phyloP scores from a whole-genome alignment of 768 basidiomycete genomes.

The Coprinopsis sp. region DNA sequence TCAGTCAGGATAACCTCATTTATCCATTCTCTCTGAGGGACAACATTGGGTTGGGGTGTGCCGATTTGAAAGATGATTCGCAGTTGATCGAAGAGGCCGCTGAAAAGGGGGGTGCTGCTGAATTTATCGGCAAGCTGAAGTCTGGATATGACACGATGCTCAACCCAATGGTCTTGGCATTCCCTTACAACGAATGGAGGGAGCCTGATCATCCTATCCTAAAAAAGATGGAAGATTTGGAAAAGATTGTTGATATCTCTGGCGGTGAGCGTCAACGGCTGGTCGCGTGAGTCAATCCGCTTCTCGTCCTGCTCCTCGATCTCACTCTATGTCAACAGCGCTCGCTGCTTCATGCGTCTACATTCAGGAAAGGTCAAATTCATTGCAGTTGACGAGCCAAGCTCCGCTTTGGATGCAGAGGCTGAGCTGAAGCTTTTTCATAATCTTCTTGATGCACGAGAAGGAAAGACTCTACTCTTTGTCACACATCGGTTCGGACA shows the following conservation, averaged over 20 bases:
- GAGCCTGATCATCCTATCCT: slow-evolving; percentile 21
- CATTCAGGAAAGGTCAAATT: slow-evolving; percentile 37
- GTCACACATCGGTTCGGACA: slow-evolving; percentile 54
- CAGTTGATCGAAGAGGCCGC: slow-evolving; percentile 29
- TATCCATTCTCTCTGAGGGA: slow-evolving; percentile 32
- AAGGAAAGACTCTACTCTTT: slow-evolving; percentile 51
- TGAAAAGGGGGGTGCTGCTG: slow-evolving; percentile 34
- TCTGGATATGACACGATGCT: slow-evolving; percentile 36
- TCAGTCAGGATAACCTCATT: slow-evolving; percentile 32
- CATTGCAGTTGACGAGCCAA: slow-evolving; percentile 55
- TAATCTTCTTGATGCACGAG: slow-evolving; percentile 29
- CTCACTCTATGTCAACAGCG: slow-evolving; percentile 19
- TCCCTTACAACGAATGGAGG: slow-evolving; percentile 23
- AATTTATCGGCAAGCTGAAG: slow-evolving; percentile 34
- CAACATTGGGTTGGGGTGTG: slow-evolving; percentile 30
- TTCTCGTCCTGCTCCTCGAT: not conserved
- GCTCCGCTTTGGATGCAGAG: slow-evolving; percentile 50
- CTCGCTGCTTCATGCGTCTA: slow-evolving; percentile 42
- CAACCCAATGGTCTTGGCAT: slow-evolving; percentile 24
- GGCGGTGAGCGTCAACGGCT: slow-evolving; percentile 48
- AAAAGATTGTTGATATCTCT: slow-evolving; percentile 29
- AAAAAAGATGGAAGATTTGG: slow-evolving; percentile 18
- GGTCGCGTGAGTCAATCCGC: slow-evolving; percentile 40
- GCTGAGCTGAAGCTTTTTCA: slow-evolving; percentile 46
- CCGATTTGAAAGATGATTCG: slow-evolving; percentile 13